These are phyloP conservation scores for Astrephomene gubernaculifera DNA, from an alignment of 139 green algal genomes.

Conservation along the genomic window DNA sequence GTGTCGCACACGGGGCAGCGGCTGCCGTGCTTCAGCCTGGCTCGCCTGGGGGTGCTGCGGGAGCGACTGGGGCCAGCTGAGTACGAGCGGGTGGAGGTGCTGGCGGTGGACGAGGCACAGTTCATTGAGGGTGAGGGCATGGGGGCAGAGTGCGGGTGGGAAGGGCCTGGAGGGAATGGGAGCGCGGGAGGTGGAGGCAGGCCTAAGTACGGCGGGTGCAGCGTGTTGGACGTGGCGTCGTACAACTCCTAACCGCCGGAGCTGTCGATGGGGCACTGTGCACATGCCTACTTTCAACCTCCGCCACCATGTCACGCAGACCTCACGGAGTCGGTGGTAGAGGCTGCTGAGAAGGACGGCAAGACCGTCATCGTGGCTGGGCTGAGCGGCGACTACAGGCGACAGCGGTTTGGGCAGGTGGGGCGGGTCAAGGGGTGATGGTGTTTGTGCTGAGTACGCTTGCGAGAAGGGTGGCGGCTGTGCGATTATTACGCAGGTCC, in stretches of 20 bases:
- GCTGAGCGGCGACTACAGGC: conserved; percentile 81
- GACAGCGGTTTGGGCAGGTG: conserved; percentile 37
- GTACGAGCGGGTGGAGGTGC: conserved; percentile 53
- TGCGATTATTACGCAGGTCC: too few relatives aligned
- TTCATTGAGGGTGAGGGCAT: conserved; percentile 49
- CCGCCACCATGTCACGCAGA: too few relatives aligned
- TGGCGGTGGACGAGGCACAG: conserved; percentile 91
- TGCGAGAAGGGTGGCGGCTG: too few relatives aligned
- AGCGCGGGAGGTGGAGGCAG: neutral
- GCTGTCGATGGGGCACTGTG: too few relatives aligned
- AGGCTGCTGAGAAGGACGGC: conserved; percentile 64
- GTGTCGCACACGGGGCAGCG: neutral
- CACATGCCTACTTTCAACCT: too few relatives aligned
- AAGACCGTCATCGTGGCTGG: conserved; percentile 81
- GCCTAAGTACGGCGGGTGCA: too few relatives aligned
- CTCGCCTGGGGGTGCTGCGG: neutral
- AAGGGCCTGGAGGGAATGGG: neutral
- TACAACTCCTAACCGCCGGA: too few relatives aligned
- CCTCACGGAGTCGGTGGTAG: conserved; percentile 73
- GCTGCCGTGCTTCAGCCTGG: conserved; percentile 19
- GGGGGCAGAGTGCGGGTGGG: too few relatives aligned
- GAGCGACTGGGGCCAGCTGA: neutral
- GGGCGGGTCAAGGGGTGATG: neutral
- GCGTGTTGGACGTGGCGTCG: too few relatives aligned
- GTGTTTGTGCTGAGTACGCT: neutral